These are phyloP conservation scores for Phaseolus coccineus DNA, from an alignment of 331 rosid species.

Conservation along the genomic window DNA sequence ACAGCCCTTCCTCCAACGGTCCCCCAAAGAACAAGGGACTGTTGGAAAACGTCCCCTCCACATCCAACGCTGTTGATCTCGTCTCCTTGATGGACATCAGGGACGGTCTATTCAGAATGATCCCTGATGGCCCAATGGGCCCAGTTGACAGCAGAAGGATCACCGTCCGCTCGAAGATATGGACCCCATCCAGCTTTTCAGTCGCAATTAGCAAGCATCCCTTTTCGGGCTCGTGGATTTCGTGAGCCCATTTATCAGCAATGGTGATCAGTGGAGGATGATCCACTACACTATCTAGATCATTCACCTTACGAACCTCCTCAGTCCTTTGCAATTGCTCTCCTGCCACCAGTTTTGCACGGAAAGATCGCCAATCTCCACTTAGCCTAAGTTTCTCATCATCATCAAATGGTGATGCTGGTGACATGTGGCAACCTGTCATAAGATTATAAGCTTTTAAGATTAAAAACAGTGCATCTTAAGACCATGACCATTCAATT, in stretches of 20 bases:
- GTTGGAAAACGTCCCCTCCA: constrained; percentile 63
- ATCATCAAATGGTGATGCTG: constrained; percentile 59
- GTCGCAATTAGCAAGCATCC: constrained; percentile 57
- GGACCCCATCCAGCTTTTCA: constrained; percentile 86
- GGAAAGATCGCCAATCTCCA: constrained; percentile 79
- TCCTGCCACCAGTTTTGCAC: constrained; percentile 79
- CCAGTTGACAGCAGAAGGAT: constrained; percentile 67
- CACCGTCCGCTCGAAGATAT: constrained; percentile 78
- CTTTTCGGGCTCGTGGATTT: constrained; percentile 54
- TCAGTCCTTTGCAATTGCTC: constrained; percentile 47
- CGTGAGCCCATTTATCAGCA: constrained; percentile 56
- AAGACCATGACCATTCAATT: background rate
- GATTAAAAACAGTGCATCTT: background rate
- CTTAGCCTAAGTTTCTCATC: constrained; percentile 38
- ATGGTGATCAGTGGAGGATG: constrained; percentile 37
- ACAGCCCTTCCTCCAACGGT: constrained; percentile 72
- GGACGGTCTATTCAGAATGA: constrained; percentile 78
- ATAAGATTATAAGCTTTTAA: background rate
- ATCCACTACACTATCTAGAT: constrained; percentile 48
- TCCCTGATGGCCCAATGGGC: constrained; percentile 72
- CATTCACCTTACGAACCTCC: constrained; percentile 43
- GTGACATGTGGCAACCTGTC: constrained; percentile 59
- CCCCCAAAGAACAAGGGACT: constrained; percentile 84
- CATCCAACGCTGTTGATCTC: constrained; percentile 64
- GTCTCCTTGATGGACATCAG: constrained; percentile 72